Base-by-base conservation (phyloP, 2,329 filamentous ascomycete genomes). In the Cordyceps sp. region DNA sequence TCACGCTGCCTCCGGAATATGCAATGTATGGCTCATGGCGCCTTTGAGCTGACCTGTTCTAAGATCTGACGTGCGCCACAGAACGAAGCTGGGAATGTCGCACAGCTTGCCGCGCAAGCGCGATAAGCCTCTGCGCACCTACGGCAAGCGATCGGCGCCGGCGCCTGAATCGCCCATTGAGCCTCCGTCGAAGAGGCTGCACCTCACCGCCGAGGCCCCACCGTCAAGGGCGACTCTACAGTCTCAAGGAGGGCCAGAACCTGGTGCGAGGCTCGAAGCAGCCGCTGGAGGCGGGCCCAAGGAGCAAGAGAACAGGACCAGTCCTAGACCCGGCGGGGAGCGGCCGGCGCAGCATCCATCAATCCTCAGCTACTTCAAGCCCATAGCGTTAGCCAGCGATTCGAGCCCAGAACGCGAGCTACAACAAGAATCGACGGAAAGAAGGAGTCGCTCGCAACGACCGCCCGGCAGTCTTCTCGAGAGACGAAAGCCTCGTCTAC, bases 311-410 rank as follows among this genome's bases (percentile, higher is more conserved):
- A 32, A 22, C n/a, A 6, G 1, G 28, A 15, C 27, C 16, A 14
- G 17, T 7, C 10, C 26, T 13, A 34, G 26, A 19, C 9, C 27
- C 16, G 19, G 19, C 14, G 33, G 36, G 25, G 28, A 34, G 32
- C 19, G 20, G 34, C 23, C 5, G 13, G 20, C 5, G n/a, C n/a
- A n/a, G 16, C 33, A 52, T 31, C 45, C 46, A 0, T 58, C 57
- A 0, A 61, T 62, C 6, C 37, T 61, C 30, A 53, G 41, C 33
- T 62, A 60, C 36, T 61, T 61, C 40, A 54, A 54, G 24, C 57
- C 50, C 3, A n/a, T 52, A 12, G 32, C 41, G 14, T 34, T 34
- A 1, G 31, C 24, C 4, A 36, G 4, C 35, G 35, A 13, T 36
- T 30, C 1, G n/a, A n/a, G n/a, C n/a, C n/a, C n/a, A n/a, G 34